phyloP scores from a whole-genome alignment of 2,329 filamentous ascomycete genomes.

The Sclerotinia subarctica region DNA sequence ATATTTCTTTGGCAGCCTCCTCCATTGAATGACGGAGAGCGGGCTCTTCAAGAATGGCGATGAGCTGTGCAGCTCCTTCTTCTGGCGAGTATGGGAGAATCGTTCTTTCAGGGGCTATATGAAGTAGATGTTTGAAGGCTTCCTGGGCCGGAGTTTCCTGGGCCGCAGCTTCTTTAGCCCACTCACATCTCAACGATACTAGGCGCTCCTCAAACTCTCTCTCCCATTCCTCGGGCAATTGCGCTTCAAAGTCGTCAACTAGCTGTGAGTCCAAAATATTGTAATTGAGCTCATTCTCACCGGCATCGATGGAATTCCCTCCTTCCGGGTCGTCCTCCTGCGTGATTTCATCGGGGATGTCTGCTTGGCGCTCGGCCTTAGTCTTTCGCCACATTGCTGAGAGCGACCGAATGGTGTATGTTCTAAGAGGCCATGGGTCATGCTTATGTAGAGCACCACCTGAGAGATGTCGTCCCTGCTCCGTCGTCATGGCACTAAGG shows the following conservation, averaged over 20 bases:
- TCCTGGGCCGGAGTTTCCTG: not conserved
- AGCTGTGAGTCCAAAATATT: no score
- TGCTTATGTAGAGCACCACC: not conserved
- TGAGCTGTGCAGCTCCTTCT: no score
- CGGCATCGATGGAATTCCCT: not conserved
- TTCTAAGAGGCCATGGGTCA: not conserved
- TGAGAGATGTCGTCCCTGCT: not conserved
- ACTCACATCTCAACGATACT: not conserved
- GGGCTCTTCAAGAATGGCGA: not conserved
- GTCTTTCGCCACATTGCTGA: fast-evolving
- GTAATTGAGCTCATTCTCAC: no score
- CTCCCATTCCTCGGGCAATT: not conserved
- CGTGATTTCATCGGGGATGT: not conserved
- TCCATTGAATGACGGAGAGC: fast-evolving
- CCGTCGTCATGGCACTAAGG: not conserved
- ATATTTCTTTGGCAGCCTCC: not conserved
- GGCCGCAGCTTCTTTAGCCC: not conserved
- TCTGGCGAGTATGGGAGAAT: not conserved
- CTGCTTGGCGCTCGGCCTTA: no score
- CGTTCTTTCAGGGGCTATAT: no score
- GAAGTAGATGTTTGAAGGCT: not conserved
- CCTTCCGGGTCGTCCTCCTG: not conserved
- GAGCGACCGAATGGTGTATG: fast-evolving
- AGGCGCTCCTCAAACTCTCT: not conserved
- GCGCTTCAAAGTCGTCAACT: fast-evolving